Base-by-base conservation (phyloP, 768 basidiomycete genomes). In the Pseudohyphozyma bogoriensis region DNA sequence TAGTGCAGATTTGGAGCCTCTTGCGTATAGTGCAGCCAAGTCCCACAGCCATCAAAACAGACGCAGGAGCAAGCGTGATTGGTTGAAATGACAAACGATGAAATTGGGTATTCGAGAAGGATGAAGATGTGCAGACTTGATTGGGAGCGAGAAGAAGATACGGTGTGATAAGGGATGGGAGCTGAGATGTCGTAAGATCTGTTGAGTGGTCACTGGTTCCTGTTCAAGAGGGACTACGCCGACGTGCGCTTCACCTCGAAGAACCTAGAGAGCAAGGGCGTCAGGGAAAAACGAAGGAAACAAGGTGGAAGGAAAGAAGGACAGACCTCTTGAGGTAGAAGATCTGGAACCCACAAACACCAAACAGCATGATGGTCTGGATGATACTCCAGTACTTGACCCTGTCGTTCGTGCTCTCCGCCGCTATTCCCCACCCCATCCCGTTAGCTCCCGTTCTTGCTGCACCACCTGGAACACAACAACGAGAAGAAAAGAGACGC, bases 361-460 rank as follows among this genome's bases (percentile, higher is more conserved):
- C 78, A 71, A 96, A 86, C 58, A 97, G 77, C 26, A 97, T 86
- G 42, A 87, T 72, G 6, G 86, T 80, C 74, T 99, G 95, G 10
- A 90, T 73, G 62, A 99, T 84, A 3, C 90, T 92, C 95, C 95
- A 99, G 90, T 90, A 97, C 77, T 96, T 97, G 55, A 99, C 93
- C 40, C 95, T 83, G 40, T 86, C 81, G 73, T 97, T 97, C 24
- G 77, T 77, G 13, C 72, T 74, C 67, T 78, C 77, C 46, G 76
- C 76, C 28, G 77, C 77, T 77, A 59, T 12, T 11, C n/a, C 28
- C n/a, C 28, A 12, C 32, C 28, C 15, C 29, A 45, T 2, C 32
- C n/a, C 15, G 46, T 32, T 36, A 52, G 51, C 51, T 39, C 11
- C 35, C 18, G 13, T 8, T 22, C 49, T 8, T 33, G 2, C 18